Base-by-base conservation (phyloP, 2,329 filamentous ascomycete genomes). In the Tolypocladium cylindrosporum region DNA sequence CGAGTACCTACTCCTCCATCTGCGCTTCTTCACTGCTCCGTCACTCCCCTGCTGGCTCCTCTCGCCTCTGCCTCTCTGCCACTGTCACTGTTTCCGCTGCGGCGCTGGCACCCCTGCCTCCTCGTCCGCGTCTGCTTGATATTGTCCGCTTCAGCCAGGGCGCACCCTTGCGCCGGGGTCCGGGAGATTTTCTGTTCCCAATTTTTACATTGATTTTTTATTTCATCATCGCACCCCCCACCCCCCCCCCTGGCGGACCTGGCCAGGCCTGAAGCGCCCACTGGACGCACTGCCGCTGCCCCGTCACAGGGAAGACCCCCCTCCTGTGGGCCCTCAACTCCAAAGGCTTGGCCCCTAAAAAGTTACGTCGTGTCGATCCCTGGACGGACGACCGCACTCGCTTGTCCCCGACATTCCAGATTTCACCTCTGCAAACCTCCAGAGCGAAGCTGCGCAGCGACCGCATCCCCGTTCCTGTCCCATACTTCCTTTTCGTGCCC, bases 341-440 rank as follows among this genome's bases (percentile, higher is more conserved):
- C 59, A 59, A 57, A 62, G 57, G 57, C 61, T 57, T 61, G 61
- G 61, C 61, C 59, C 61, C 61, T 62, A 62, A 62, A 61, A 61
- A 53, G 55, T 59, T 62, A 62, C 61, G 59, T 61, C 61, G 61
- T 60, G 56, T 36, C 56, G 51, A 57, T 57, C 50, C 41, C 55
- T 37, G 36, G 48, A 16, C 48, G 39, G 55, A 37, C 37, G 24
- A 51, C 21, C n/a, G 36, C 34, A 19, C 34, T 39, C 13, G 34
- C 55, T 56, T 48, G 55, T 43, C 55, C 55, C 43, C 34, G 55
- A 34, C 55, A 39, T 51, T 39, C 54, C 55, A 51, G 41, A 50
- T 37, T 51, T 37, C 43, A 45, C 31, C 37, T 27, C 42, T 27
- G 39, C 55, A 37, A 56, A 36, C 55, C 43, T 39, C 43, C 31